Evolutionary conservation across 208 protist species (phyloP).

Genomic region (Wallacemonas sp.): DNA sequence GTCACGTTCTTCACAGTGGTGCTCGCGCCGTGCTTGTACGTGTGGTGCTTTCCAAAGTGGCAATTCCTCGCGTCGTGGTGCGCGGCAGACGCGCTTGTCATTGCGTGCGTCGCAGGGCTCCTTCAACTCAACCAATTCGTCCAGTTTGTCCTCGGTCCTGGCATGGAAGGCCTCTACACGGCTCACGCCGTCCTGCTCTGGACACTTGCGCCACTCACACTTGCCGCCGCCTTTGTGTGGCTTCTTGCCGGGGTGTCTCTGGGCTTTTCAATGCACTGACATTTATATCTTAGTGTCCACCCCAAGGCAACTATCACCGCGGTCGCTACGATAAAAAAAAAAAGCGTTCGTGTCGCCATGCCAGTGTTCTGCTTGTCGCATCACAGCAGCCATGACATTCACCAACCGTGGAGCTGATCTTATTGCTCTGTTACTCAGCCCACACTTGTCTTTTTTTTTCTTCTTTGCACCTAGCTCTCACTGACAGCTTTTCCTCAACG

Average conservation of each 20-base stretch:
- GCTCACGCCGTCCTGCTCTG: slow-evolving; percentile 51
- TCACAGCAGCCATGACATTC: too few relatives aligned
- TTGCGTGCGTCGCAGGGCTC: slow-evolving; percentile 86
- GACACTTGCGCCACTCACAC: slow-evolving; percentile 39
- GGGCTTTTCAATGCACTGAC: slow-evolving; percentile 8
- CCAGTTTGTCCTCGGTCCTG: slow-evolving; percentile 78
- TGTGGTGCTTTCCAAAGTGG: slow-evolving; percentile 11
- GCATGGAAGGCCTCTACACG: slow-evolving; percentile 38
- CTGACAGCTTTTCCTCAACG: too few relatives aligned
- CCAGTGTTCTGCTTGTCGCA: not conserved
- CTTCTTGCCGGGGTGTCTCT: slow-evolving; percentile 1
- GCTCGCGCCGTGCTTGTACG: slow-evolving; percentile 38
- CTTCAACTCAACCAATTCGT: slow-evolving; percentile 92
- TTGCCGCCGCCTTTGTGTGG: slow-evolving; percentile 34
- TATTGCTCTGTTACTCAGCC: too few relatives aligned
- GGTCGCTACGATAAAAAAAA: too few relatives aligned
- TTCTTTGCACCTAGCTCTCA: too few relatives aligned
- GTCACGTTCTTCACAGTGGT: slow-evolving; percentile 38
- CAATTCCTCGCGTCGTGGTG: slow-evolving; percentile 89
- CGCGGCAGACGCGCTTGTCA: slow-evolving; percentile 83
- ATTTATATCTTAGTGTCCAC: not conserved
- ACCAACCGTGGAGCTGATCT: too few relatives aligned
- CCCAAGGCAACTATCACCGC: too few relatives aligned
- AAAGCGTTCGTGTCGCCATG: too few relatives aligned
- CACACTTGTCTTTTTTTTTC: not conserved